A percentile compares a stretch with the other conserved stretches of the same genome.
Evolutionary conservation across 2,329 filamentous ascomycete genomes (phyloP).

Genomic region (Beauveria scarabaeidicola): DNA sequence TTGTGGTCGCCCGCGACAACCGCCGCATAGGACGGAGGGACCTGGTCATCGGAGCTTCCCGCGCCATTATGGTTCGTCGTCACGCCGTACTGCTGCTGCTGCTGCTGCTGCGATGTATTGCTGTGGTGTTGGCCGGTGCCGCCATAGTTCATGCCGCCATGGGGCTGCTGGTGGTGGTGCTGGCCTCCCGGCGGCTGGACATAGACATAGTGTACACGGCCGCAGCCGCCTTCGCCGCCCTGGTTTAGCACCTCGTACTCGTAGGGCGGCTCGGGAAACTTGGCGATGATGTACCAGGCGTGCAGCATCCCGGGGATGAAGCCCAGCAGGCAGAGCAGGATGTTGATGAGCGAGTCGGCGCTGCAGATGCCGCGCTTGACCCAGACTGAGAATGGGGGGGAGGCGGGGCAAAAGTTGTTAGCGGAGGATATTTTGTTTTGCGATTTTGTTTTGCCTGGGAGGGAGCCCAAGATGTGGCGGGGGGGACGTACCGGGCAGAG

Average conservation of each 20-base stretch:
- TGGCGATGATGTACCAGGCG: constrained; percentile 95
- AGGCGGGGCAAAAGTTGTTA: background rate
- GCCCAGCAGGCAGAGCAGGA: constrained; percentile 74
- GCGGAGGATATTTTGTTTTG: background rate
- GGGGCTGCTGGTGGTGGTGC: constrained; percentile 35
- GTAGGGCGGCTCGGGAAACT: constrained; percentile 67
- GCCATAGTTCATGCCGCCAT: constrained; percentile 32
- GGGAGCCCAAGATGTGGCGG: background rate
- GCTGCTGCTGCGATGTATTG: constrained; percentile 13
- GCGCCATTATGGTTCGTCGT: constrained; percentile 30
- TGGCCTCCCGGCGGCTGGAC: constrained; percentile 44
- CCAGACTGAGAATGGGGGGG: constrained; percentile 54
- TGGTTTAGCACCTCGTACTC: constrained; percentile 60
- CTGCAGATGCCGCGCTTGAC: constrained; percentile 91
- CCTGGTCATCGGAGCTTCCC: constrained; percentile 21
- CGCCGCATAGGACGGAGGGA: constrained; percentile 82
- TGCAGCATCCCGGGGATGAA: constrained; percentile 84
- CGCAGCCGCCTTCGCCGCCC: constrained; percentile 35
- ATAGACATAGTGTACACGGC: constrained; percentile 63
- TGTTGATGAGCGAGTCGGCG: constrained; percentile 88
- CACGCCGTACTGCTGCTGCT: constrained; percentile 21
- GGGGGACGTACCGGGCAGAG: constrained; percentile 48
- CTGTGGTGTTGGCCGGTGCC: constrained; percentile 17
- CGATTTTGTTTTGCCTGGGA: background rate
- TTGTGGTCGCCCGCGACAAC: constrained; percentile 87